Evolutionary conservation across 2,329 filamentous ascomycete genomes (phyloP).

Genomic region (Alternaria postmessia): DNA sequence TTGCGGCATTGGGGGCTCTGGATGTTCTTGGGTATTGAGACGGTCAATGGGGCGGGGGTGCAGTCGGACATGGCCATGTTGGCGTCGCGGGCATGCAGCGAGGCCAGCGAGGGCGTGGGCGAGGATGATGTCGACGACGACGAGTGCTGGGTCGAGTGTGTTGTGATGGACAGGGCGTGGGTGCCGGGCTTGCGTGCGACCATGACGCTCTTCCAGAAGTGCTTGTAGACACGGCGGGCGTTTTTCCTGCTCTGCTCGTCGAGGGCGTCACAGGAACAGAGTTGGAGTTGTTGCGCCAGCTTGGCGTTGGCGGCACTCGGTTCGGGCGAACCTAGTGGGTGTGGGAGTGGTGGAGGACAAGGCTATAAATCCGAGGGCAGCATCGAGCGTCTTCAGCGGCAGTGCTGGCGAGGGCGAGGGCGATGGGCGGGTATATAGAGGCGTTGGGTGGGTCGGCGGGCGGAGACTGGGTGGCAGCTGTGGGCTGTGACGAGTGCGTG

Average conservation of each 20-base stretch:
- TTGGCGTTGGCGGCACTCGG: constrained; percentile 47
- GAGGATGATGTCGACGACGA: constrained; percentile 41
- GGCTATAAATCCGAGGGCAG: constrained; percentile 5
- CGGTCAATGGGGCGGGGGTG: constrained; percentile 56
- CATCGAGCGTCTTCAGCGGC: neutral
- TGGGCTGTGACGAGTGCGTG: constrained; percentile 21
- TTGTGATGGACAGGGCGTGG: constrained; percentile 42
- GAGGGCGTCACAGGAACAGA: constrained; percentile 46
- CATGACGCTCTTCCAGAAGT: constrained; percentile 51
- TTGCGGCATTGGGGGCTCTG: constrained; percentile 63
- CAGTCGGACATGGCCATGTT: constrained; percentile 59
- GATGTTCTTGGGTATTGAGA: constrained; percentile 56
- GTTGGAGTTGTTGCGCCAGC: constrained; percentile 49
- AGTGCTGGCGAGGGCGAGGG: neutral
- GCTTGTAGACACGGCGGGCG: constrained; percentile 48
- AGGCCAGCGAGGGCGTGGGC: constrained; percentile 41
- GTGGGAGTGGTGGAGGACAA: constrained; percentile 9
- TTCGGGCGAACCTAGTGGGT: constrained; percentile 45
- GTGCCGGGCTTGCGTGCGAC: constrained; percentile 41
- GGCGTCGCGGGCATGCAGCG: constrained; percentile 56
- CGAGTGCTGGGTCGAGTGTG: constrained; percentile 42
- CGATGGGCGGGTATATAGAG: neutral
- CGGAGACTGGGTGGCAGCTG: neutral
- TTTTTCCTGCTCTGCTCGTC: constrained; percentile 45
- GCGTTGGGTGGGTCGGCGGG: too few species aligned